Evolutionary conservation across 106 monocot species (phyloP).

Genomic region (Acorus gramineus): DNA sequence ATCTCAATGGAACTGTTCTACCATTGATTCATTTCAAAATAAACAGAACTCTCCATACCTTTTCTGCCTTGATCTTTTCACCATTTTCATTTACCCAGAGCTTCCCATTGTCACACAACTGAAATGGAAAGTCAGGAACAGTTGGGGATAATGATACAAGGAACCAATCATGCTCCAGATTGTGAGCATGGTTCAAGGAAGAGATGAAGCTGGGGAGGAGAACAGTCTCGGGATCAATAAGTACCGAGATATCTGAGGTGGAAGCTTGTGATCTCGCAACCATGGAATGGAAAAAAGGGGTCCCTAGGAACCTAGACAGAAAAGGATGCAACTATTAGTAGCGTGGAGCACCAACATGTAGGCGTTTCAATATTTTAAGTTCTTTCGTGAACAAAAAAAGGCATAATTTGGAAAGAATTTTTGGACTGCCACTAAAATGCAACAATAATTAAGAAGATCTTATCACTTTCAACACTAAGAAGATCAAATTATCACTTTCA

Average conservation of each 20-base stretch:
- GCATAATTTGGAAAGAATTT: too few species aligned
- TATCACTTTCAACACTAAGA: too few species aligned
- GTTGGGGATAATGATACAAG: slow-evolving; percentile 39
- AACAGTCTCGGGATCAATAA: slow-evolving; percentile 76
- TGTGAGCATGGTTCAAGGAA: slow-evolving; percentile 34
- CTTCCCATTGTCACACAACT: slow-evolving; percentile 28
- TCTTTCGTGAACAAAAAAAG: neutral
- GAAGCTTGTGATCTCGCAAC: slow-evolving; percentile 57
- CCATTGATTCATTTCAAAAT: neutral
- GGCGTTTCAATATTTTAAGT: neutral
- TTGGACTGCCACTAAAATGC: too few species aligned
- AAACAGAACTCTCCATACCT: slow-evolving; percentile 37
- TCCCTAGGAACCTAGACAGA: slow-evolving; percentile 66
- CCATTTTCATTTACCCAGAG: slow-evolving; percentile 40
- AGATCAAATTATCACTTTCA: too few species aligned
- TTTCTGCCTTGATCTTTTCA: slow-evolving; percentile 23
- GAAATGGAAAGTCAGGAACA: slow-evolving; percentile 45
- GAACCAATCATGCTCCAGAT: slow-evolving; percentile 69
- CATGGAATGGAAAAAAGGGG: slow-evolving; percentile 91
- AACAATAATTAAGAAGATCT: too few species aligned
- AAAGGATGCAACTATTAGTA: neutral
- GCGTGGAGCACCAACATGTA: neutral
- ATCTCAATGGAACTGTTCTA: too few species aligned
- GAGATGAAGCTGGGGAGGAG: slow-evolving; percentile 54
- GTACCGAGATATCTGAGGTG: slow-evolving; percentile 56